Percentiles rank a stretch among this genome's conserved stretches.
These are phyloP conservation scores for Boletales sp. DNA, from an alignment of 768 basidiomycete genomes.

Conservation along the genomic window DNA sequence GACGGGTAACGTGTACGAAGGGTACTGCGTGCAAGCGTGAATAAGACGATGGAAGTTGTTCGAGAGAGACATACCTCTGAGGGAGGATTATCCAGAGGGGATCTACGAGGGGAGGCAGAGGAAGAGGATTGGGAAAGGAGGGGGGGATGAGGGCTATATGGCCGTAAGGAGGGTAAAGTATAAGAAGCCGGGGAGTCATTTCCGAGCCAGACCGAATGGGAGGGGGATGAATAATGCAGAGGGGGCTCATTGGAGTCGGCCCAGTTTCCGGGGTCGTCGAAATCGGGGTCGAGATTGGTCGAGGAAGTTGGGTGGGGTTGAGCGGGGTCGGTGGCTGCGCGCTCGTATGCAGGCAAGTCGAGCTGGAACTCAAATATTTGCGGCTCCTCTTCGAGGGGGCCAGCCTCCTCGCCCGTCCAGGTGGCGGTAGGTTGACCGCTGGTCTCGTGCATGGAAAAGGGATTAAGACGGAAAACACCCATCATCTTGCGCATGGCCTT, in stretches of 20 bases:
- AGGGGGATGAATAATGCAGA: slow-evolving; percentile 16
- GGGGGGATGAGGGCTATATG: slow-evolving; percentile 23
- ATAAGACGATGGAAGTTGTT: not conserved
- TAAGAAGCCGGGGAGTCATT: slow-evolving; percentile 27
- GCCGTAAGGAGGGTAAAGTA: slow-evolving; percentile 27
- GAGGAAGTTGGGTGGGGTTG: slow-evolving; percentile 12
- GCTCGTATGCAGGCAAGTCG: slow-evolving; percentile 30
- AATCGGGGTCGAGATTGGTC: slow-evolving; percentile 10
- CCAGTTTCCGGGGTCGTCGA: slow-evolving; percentile 23
- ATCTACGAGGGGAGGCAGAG: slow-evolving; percentile 24
- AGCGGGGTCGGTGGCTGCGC: slow-evolving; percentile 12
- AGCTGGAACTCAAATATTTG: slow-evolving; percentile 66
- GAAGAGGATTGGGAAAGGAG: slow-evolving; percentile 29
- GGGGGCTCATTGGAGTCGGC: slow-evolving; percentile 17
- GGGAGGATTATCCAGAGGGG: slow-evolving; percentile 19
- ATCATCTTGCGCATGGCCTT: slow-evolving; percentile 73
- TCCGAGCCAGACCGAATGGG: slow-evolving; percentile 28
- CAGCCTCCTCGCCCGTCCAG: slow-evolving; percentile 50
- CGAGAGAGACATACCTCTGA: slow-evolving; percentile 23
- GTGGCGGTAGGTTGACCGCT: slow-evolving; percentile 38
- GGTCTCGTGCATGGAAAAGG: slow-evolving; percentile 64
- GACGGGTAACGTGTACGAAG: slow-evolving; percentile 23
- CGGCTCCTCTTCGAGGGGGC: slow-evolving; percentile 59
- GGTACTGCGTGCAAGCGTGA: slow-evolving; percentile 18
- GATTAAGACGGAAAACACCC: slow-evolving; percentile 74